A percentile compares a stretch with the other conserved stretches of the same genome.
These are phyloP conservation scores for Cercospora citrullina DNA, from an alignment of 2,329 filamentous ascomycete species.

Conservation along the genomic window DNA sequence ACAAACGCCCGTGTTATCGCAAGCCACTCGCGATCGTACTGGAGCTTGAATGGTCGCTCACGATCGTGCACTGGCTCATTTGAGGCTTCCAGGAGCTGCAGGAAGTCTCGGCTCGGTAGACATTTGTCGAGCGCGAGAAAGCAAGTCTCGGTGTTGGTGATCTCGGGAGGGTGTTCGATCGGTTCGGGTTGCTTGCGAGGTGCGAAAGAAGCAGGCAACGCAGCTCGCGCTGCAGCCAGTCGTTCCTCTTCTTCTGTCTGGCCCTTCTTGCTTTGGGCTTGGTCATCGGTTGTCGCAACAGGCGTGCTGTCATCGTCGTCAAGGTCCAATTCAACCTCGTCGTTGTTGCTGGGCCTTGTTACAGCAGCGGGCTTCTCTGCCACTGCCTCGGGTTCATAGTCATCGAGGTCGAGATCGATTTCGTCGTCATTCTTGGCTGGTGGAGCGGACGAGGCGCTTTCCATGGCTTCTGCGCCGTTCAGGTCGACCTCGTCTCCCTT, in stretches of 20 bases:
- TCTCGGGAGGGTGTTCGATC: constrained; percentile 67
- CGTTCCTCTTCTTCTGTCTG: constrained; percentile 6
- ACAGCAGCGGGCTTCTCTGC: constrained; percentile 1
- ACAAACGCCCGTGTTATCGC: constrained; percentile 86
- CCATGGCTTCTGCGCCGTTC: constrained; percentile 43
- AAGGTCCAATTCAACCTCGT: constrained; percentile 47
- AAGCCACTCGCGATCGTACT: constrained; percentile 94
- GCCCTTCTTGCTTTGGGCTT: constrained; percentile 1
- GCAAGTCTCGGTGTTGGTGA: constrained; percentile 74
- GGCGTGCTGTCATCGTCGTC: constrained; percentile 33
- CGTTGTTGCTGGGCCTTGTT: constrained; percentile 35
- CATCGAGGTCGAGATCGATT: constrained; percentile 57
- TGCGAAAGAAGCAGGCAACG: constrained; percentile 74
- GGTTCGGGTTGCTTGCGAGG: constrained; percentile 44
- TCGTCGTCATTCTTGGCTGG: constrained; percentile 60
- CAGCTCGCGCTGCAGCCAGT: constrained; percentile 53
- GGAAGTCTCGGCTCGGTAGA: constrained; percentile 72
- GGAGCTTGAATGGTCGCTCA: constrained; percentile 58
- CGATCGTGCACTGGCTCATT: constrained; percentile 43
- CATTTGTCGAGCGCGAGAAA: constrained; percentile 95
- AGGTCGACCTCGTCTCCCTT: constrained; percentile 40
- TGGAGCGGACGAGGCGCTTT: not conserved
- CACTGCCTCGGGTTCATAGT: constrained; percentile 29
- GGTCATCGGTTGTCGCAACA: constrained; percentile 8
- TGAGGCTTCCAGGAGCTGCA: constrained; percentile 71